Base-by-base conservation (phyloP, 257 asterid species). In the Orobanche coerulescens region DNA sequence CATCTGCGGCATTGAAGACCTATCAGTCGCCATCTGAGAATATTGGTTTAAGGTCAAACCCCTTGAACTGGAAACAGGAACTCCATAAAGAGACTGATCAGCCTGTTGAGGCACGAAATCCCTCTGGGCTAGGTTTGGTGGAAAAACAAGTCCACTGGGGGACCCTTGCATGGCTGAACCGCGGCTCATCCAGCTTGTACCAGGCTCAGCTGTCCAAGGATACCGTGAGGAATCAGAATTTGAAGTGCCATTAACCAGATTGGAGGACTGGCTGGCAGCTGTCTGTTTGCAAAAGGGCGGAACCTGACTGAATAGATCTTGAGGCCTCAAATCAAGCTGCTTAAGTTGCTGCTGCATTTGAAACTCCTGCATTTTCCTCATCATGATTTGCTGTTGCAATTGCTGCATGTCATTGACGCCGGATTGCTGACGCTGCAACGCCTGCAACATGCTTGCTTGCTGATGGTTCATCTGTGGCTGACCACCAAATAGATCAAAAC, bases 401-500 rank as follows among this genome's bases (percentile, higher is more conserved):
- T 81, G 93, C 65, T 87, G 94, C 79, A 85, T 78, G 62, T 91
- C 86, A 51, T 62, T 76, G 16, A 71, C 46, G 58, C 88, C 90
- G 58, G 94, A 65, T 46, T 80, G 93, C 64, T 91, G 97, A 10
- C 56, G 86, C 76, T 82, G 95, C 69, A 88, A 52, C 26, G 84
- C 73, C 62, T 84, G 98, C 72, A 74, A 63, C 82, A 78, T 71
- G 73, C 80, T 77, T 57, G 84, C 58, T 59, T 86, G 95, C 58
- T 84, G 95, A 70, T 71, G 79, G 69, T 44, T 75, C 88, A 83
- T 85, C 84, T 81, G 96, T 64, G 81, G 91, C 65, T 81, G 96
- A 77, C 88, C 86, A 64, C 95, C 94, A 71, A 92, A 92, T 68
- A 92, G 86, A 79, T 88, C 95, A 73, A 86, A 88, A 81, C 93